These are phyloP conservation scores for Beverwykella pulmonaria DNA, from an alignment of 495 filamentous ascomycete genomes.

Conservation along the genomic window DNA sequence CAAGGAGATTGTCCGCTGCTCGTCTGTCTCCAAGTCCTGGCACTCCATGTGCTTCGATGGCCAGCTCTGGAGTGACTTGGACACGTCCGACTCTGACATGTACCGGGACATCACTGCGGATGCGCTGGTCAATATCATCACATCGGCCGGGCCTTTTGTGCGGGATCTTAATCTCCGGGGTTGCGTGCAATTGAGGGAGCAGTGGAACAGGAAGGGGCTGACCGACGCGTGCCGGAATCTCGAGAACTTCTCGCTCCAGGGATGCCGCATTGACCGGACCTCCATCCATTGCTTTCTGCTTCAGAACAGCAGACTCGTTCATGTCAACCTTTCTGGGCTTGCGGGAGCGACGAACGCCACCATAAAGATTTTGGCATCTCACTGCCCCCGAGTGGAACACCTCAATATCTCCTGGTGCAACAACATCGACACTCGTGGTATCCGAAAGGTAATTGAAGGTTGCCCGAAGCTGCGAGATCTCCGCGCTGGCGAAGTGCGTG, in stretches of 20 bases:
- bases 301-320: constrained; percentile 73
- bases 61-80: constrained; percentile 84
- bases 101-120: constrained; percentile 84
- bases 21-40: constrained; percentile 78
- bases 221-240: constrained; percentile 83
- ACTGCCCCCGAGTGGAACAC: constrained; percentile 76
- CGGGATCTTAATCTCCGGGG: constrained; percentile 85
- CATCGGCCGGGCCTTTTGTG: constrained; percentile 82
- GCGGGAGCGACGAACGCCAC: constrained; percentile 78
- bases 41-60: constrained; percentile 90
- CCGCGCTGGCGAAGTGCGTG: constrained; percentile 76
- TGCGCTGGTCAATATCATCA: constrained; percentile 82
- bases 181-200: constrained; percentile 74
- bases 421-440: constrained; percentile 79
- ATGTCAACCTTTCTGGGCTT: constrained; percentile 84
- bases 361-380: constrained; percentile 82
- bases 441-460: constrained; percentile 69
- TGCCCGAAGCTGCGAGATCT: constrained; percentile 78
- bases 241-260: constrained; percentile 83
- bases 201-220: constrained; percentile 73
- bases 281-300: constrained; percentile 79
- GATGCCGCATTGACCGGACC: constrained; percentile 78
- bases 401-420: constrained; percentile 93
- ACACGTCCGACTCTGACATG: constrained; percentile 80
- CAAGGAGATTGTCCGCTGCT: constrained; percentile 79